Conservation (phyloP, 352 stramenopile genomes). For the Phytophthora melonis region DNA sequence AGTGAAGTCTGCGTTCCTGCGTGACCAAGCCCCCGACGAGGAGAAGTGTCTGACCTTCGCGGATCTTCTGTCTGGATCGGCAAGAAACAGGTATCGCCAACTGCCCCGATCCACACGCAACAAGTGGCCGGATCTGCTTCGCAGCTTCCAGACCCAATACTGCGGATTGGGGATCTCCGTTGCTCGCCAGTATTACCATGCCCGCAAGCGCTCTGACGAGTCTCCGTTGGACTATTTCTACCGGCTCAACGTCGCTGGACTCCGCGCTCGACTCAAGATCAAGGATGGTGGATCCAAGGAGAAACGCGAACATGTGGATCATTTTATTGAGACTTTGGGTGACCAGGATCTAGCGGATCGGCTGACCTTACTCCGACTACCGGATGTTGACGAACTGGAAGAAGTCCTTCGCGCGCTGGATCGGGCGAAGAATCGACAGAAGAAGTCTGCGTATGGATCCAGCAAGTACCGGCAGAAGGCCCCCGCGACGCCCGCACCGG, state of each 20-base stretch:
- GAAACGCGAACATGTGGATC: neutral
- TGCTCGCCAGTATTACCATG: neutral
- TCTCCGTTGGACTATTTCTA: neutral
- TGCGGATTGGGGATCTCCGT: neutral
- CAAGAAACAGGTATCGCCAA: constrained; percentile 5
- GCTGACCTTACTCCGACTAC: too few species aligned
- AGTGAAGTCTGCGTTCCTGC: neutral
- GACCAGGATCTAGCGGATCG: neutral
- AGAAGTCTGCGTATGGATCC: too few species aligned
- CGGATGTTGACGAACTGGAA: too few species aligned
- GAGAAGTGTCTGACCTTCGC: constrained; percentile 9
- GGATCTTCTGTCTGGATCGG: constrained; percentile 1
- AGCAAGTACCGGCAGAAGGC: too few species aligned
- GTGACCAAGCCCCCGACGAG: neutral
- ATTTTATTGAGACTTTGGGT: neutral
- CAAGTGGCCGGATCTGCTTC: neutral
- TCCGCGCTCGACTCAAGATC: neutral
- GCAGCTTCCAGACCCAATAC: neutral
- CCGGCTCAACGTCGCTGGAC: neutral
- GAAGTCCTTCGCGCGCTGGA: too few species aligned
- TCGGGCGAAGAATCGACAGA: too few species aligned
- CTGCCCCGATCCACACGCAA: neutral
- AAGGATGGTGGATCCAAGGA: neutral
- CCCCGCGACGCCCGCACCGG: too few species aligned
- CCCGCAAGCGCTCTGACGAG: neutral